Base-by-base conservation (phyloP, 495 filamentous ascomycete species). In the Jackrogersella multiformis region DNA sequence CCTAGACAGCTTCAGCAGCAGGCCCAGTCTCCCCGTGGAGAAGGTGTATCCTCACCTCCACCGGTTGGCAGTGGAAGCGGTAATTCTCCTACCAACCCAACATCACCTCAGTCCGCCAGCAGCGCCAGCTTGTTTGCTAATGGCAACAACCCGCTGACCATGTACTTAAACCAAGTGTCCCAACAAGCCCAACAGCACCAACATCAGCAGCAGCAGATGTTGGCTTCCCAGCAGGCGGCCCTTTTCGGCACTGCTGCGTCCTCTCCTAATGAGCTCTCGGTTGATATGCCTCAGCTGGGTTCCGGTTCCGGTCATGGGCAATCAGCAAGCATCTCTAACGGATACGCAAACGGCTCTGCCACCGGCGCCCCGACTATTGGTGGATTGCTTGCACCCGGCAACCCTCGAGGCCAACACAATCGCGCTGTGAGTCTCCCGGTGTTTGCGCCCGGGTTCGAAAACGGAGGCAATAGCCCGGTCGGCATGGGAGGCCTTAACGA, bases 111-210 rank as follows among this genome's bases (percentile, higher is more conserved):
- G 42, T 66, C 79, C 52, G 60, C 78, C 45, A 69, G 74, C 64
- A 58, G 69, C 60, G 74, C 90, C 2, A 86, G 86, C 4, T 83
- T 96, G 60, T 86, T 97, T 74, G 94, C 94, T 74, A 87, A 85
- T 36, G 88, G 82, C 57, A 94, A 86, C 82, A 99, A 99, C 76
- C 95, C 95, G 0, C 78, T 99, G 72, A 96, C 92, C n/a, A 85
- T 97, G 88, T 97, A 96, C 76, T 86, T 97, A 38, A 91, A 86
- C 75, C 92, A 96, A 74, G 89, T 93, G 51, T 92, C 88, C 2
- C 85, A 91, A 23, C 90, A 94, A 74, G 89, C 91, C 18, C 85
- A 89, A 35, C 90, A 94, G 61, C 88, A 89, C 41, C 86, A 89
- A 45, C 90, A 93, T 54, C 86, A 89, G 54, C 87, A 89, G 59